Conservation (phyloP, 306 rosid genomes). For the Castanopsis chinensis region DNA sequence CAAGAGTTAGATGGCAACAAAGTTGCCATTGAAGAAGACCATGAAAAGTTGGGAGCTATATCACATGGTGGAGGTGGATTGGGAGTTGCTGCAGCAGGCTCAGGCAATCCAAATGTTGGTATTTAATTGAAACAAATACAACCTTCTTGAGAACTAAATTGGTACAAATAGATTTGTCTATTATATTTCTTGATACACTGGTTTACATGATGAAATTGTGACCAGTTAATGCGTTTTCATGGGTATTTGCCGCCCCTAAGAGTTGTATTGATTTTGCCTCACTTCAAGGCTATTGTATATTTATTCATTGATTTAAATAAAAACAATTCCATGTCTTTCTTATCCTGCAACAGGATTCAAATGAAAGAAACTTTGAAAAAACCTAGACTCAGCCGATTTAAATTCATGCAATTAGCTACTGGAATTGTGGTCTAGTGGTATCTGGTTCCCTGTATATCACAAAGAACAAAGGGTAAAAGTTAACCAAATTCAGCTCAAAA, state of each 20-base stretch:
- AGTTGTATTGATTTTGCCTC: neutral
- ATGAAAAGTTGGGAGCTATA: constrained; percentile 34
- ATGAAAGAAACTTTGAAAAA: too few relatives aligned
- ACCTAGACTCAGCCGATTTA: neutral
- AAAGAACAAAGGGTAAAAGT: neutral
- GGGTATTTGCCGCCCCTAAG: neutral
- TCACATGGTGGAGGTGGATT: constrained; percentile 64
- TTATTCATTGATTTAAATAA: neutral
- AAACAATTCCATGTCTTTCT: neutral
- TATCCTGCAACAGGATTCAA: too few relatives aligned
- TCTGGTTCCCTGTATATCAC: neutral
- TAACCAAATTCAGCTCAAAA: too few relatives aligned
- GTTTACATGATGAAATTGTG: neutral
- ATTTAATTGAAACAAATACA: constrained; percentile 18
- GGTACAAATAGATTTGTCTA: neutral
- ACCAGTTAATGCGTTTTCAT: neutral
- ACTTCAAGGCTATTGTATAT: neutral
- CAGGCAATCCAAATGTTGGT: constrained; percentile 92
- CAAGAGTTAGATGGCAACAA: constrained; percentile 49
- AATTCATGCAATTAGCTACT: neutral
- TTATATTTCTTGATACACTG: neutral
- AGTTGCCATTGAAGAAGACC: constrained; percentile 39
- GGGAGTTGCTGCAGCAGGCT: constrained; percentile 94
- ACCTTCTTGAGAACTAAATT: neutral
- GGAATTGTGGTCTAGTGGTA: neutral